These are phyloP conservation scores for Aspergillus sp. DNA, from an alignment of 2,329 filamentous ascomycete genomes.

Conservation along the genomic window DNA sequence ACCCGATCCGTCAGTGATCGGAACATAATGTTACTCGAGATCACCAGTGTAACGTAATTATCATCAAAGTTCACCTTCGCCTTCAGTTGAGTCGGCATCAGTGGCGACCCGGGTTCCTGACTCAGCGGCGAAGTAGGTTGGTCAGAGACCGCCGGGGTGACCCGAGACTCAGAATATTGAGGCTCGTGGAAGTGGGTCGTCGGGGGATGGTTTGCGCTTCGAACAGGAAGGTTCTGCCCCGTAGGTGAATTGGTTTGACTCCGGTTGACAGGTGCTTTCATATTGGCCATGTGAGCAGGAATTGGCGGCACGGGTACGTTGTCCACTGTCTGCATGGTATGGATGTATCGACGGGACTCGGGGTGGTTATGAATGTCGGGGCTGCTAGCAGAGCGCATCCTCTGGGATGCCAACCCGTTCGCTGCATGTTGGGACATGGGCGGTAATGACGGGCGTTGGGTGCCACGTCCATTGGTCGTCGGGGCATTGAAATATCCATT, in stretches of 20 bases:
- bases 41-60: constrained; percentile 91
- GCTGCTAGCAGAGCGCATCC: constrained; percentile 86
- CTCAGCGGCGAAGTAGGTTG: constrained; percentile 28
- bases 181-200: constrained; percentile 33
- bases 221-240: constrained; percentile 56
- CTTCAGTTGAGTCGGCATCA: constrained; percentile 71
- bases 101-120: constrained; percentile 33
- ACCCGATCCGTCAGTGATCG: constrained; percentile 91
- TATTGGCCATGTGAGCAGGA: constrained; percentile 59
- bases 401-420: constrained; percentile 49
- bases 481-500: constrained; percentile 55
- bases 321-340: constrained; percentile 49
- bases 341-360: constrained; percentile 41
- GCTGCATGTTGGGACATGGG: constrained; percentile 58
- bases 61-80: constrained; percentile 91
- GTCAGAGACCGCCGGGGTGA: constrained; percentile 21
- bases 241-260: constrained; percentile 77
- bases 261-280: constrained; percentile 57
- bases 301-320: constrained; percentile 70
- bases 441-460: constrained; percentile 70
- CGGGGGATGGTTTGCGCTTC: constrained; percentile 47
- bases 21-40: constrained; percentile 90
- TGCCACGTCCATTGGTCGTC: constrained; percentile 51
- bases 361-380: constrained; percentile 73
- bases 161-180: constrained; percentile 30